Evolutionary conservation across 2,329 filamentous ascomycete genomes (phyloP).

Genomic region (Thielaviopsis ethacetica): DNA sequence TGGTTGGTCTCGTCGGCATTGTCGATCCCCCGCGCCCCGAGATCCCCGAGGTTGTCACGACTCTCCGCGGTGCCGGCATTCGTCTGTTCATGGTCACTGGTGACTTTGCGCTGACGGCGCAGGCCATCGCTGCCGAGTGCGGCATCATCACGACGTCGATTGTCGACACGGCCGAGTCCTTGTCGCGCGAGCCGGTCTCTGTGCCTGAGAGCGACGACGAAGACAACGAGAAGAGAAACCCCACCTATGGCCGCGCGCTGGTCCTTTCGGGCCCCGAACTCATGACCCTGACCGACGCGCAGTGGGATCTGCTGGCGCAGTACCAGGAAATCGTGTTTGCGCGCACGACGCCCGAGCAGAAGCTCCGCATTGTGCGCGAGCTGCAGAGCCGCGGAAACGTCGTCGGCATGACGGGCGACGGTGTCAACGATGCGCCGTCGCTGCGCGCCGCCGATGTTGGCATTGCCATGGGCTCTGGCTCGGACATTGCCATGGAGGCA

Average conservation of each 20-base stretch:
- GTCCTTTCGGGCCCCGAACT: constrained; percentile 51
- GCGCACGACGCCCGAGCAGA: constrained; percentile 86
- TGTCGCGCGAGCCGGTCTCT: constrained; percentile 48
- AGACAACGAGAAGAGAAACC: constrained; percentile 13
- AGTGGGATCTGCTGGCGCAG: constrained; percentile 48
- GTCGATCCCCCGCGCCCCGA: constrained; percentile 89
- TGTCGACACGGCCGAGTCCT: constrained; percentile 30
- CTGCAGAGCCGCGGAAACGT: constrained; percentile 86
- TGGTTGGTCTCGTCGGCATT: constrained; percentile 90
- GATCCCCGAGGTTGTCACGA: constrained; percentile 67
- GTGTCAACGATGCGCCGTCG: constrained; percentile 94
- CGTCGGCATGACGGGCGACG: constrained; percentile 97
- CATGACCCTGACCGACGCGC: constrained; percentile 44
- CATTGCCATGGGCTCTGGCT: constrained; percentile 96
- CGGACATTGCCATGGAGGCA: constrained; percentile 89
- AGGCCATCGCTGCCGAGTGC: constrained; percentile 67
- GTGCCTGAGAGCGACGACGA: constrained; percentile 28
- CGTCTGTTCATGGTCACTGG: constrained; percentile 96
- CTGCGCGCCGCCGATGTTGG: constrained; percentile 98
- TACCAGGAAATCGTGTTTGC: constrained; percentile 80
- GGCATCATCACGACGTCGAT: constrained; percentile 58
- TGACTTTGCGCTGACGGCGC: constrained; percentile 65
- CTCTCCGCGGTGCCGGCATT: constrained; percentile 86
- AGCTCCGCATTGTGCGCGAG: constrained; percentile 89
- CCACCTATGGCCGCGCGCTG: constrained; percentile 29